Percentiles rank a stretch among this genome's conserved stretches.
These are phyloP conservation scores for Saccharomycopsis amapae DNA, from an alignment of 805 yeast genomes.

Conservation along the genomic window DNA sequence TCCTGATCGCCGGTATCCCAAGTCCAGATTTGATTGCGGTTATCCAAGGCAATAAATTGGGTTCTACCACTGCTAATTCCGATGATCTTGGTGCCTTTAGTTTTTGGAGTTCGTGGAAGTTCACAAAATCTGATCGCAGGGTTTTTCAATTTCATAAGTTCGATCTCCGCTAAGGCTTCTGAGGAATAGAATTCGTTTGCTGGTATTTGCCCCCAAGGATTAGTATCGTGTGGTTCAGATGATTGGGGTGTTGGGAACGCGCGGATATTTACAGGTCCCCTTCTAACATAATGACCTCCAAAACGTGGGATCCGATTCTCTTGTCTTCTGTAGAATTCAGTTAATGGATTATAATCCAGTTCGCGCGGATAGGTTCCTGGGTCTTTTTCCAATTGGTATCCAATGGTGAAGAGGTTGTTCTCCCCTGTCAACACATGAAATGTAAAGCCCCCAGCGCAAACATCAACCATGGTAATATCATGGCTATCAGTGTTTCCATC, in stretches of 20 bases:
- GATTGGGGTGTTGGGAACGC: too few species aligned
- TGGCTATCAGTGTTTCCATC: not conserved
- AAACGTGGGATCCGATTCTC: too few species aligned
- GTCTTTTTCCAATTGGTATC: slow-evolving; percentile 35
- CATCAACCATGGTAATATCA: slow-evolving; percentile 27
- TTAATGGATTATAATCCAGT: slow-evolving; percentile 31
- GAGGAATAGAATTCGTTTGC: slow-evolving; percentile 4
- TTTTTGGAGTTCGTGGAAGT: slow-evolving; percentile 2
- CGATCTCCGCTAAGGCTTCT: not conserved
- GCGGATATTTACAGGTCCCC: too few species aligned
- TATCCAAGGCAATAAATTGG: slow-evolving; percentile 56
- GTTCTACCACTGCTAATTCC: slow-evolving; percentile 56
- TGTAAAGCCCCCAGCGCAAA: slow-evolving; percentile 60
- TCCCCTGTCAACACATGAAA: slow-evolving; percentile 49
- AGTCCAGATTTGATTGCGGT: slow-evolving; percentile 41
- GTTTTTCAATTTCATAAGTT: not conserved
- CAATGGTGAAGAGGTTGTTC: slow-evolving; percentile 53
- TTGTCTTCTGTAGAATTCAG: slow-evolving; percentile 16
- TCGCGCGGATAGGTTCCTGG: slow-evolving; percentile 36
- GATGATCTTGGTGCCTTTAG: slow-evolving; percentile 30
- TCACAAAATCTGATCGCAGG: not conserved
- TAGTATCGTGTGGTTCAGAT: too few species aligned
- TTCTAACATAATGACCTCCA: not conserved
- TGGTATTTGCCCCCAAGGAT: too few species aligned
- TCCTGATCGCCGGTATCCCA: slow-evolving; percentile 48